Evolutionary conservation across 2,329 filamentous ascomycete genomes (phyloP).

Genomic region (Penicillium sclerotigenum): DNA sequence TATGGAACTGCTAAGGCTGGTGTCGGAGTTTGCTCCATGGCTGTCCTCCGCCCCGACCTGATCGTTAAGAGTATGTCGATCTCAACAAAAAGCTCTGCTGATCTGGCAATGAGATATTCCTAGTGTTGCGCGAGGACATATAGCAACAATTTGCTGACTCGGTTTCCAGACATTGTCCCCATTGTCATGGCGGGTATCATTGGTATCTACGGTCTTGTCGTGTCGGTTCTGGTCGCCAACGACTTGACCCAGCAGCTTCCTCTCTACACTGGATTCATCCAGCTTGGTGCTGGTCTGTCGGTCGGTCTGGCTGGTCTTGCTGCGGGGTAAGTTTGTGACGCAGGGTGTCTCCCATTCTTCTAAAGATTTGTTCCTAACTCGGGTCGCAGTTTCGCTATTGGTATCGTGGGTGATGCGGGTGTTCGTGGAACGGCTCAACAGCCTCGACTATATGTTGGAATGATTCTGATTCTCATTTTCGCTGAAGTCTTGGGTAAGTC

Average conservation of each 20-base stretch:
- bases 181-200: constrained; percentile 99
- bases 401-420: constrained; percentile 67
- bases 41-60: constrained; percentile 93
- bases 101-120: constrained; percentile 11
- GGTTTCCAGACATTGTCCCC: constrained; percentile 80
- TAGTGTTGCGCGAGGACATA: background rate
- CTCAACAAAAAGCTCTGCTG: background rate
- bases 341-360: background rate
- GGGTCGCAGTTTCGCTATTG: constrained; percentile 66
- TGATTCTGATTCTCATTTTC: constrained; percentile 99
- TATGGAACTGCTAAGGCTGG: constrained; percentile 99
- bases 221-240: constrained; percentile 82
- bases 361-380: constrained; percentile 11
- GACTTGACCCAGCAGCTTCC: constrained; percentile 68
- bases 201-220: constrained; percentile 93
- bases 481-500: constrained; percentile 91
- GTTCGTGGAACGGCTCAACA: constrained; percentile 53
- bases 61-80: constrained; percentile 92
- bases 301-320: constrained; percentile 81
- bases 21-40: constrained; percentile 97
- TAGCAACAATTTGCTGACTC: constrained; percentile 14
- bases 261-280: constrained; percentile 79
- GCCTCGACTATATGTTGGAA: constrained; percentile 78
- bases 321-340: constrained; percentile 52
- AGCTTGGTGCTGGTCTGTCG: constrained; percentile 76